Conservation (phyloP, 2,329 filamentous ascomycete species). For the Fusarium austroafricanum region DNA sequence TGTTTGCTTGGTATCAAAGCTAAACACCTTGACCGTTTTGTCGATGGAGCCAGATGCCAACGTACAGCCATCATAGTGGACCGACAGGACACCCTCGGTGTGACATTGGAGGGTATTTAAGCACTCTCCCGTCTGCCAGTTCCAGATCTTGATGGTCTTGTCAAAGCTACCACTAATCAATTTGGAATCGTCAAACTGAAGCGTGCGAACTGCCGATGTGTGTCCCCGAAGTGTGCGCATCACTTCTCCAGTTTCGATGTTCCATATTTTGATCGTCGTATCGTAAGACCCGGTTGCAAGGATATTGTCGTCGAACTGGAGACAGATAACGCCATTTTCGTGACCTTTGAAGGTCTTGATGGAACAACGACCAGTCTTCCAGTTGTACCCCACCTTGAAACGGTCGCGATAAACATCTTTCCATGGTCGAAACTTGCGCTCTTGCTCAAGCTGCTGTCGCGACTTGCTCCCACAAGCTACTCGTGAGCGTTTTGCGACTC, state of each 20-base stretch:
- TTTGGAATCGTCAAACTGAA: slow-evolving; percentile 93
- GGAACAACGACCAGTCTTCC: slow-evolving; percentile 93
- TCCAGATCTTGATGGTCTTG: slow-evolving; percentile 91
- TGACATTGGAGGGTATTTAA: slow-evolving; percentile 85
- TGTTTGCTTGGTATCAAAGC: slow-evolving; percentile 85
- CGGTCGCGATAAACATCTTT: slow-evolving; percentile 97
- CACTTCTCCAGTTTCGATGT: slow-evolving; percentile 87
- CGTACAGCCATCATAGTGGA: slow-evolving; percentile 87
- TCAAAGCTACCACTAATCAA: slow-evolving; percentile 92
- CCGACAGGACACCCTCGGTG: slow-evolving; percentile 82
- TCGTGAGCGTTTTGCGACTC: slow-evolving; percentile 51
- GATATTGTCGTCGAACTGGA: slow-evolving; percentile 83
- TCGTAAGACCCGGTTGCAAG: slow-evolving; percentile 97
- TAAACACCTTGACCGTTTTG: slow-evolving; percentile 90
- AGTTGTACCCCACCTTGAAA: slow-evolving; percentile 96
- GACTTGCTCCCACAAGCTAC: slow-evolving; percentile 43
- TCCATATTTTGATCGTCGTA: slow-evolving; percentile 94
- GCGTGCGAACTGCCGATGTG: slow-evolving; percentile 82
- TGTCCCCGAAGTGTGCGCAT: slow-evolving; percentile 88
- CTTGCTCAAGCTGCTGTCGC: slow-evolving; percentile 53
- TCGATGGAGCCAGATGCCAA: slow-evolving; percentile 92
- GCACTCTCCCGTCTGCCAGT: slow-evolving; percentile 91
- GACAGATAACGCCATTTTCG: slow-evolving; percentile 74
- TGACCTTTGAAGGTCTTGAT: slow-evolving; percentile 87
- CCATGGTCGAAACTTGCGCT: slow-evolving; percentile 76